A percentile compares a stretch with the other conserved stretches of the same genome.
phyloP scores from a whole-genome alignment of 805 yeast species.

The Metschnikowia cerradonensis region DNA sequence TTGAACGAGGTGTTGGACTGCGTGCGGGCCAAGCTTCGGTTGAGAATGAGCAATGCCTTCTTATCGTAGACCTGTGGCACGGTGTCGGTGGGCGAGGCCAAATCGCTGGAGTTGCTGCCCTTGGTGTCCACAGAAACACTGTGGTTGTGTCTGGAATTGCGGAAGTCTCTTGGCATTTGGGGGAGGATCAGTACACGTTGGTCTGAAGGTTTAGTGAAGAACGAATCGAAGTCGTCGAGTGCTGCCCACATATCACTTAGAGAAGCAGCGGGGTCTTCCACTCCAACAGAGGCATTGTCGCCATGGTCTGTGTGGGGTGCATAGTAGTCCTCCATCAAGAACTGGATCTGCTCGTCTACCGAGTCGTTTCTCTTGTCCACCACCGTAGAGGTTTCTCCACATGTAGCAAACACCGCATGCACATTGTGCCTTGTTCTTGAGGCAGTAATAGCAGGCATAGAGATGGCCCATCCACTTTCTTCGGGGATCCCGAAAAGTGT shows the following conservation, averaged over 20 bases:
- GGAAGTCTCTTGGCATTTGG: constrained; percentile 4
- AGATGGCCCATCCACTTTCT: constrained; percentile 95
- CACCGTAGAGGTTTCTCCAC: constrained; percentile 44
- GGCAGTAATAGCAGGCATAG: constrained; percentile 90
- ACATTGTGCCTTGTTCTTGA: constrained; percentile 87
- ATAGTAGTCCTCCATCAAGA: constrained; percentile 59
- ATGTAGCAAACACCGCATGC: constrained; percentile 90
- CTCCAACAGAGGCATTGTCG: constrained; percentile 47
- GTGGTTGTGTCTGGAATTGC: constrained; percentile 22
- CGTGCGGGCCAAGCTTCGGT: constrained; percentile 66
- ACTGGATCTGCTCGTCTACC: constrained; percentile 41
- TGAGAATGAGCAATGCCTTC: constrained; percentile 71
- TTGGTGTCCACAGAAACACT: constrained; percentile 61
- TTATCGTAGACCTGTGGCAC: constrained; percentile 78
- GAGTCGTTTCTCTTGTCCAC: constrained; percentile 21
- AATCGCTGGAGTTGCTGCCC: constrained; percentile 39
- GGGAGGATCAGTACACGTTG: constrained; percentile 15
- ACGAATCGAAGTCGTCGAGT: constrained; percentile 81
- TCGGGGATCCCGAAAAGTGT: constrained; percentile 93
- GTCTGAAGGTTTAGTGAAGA: constrained; percentile 64
- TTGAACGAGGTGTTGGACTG: constrained; percentile 77
- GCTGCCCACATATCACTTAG: constrained; percentile 91
- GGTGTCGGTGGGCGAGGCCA: constrained; percentile 54
- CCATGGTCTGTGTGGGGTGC: constrained; percentile 32
- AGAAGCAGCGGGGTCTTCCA: constrained; percentile 66